Evolutionary conservation across 192 early-diverging fungal genomes (phyloP).

Genomic region (Coemansia sp.): DNA sequence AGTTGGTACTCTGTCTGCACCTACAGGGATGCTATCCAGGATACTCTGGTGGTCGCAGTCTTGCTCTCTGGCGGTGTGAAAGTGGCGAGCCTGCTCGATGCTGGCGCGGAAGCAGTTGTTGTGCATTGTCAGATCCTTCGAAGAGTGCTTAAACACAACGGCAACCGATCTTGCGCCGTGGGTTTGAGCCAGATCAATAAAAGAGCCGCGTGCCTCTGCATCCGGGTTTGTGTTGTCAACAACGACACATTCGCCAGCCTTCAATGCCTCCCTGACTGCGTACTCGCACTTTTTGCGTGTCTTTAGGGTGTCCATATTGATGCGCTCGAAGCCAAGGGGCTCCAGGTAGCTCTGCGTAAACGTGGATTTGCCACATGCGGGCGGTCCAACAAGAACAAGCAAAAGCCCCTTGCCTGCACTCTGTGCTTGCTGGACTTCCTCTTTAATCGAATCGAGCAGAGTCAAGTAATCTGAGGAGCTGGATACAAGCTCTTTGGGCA

Average conservation of each 20-base stretch:
- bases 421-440: conserved; percentile 22
- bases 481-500: neutral
- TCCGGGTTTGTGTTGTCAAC: conserved; percentile 86
- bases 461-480: neutral
- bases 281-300: conserved; percentile 73
- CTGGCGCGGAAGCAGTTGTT: conserved; percentile 75
- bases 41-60: neutral
- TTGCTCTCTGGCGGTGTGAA: neutral
- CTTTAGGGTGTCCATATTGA: conserved; percentile 86
- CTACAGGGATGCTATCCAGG: conserved; percentile 7
- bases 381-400: conserved; percentile 77
- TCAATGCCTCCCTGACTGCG: conserved; percentile 56
- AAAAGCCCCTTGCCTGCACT: conserved; percentile 49
- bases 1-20: conserved; percentile 26
- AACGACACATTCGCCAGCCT: conserved; percentile 60
- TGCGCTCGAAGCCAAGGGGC: conserved; percentile 64
- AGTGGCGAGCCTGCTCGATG: conserved; percentile 31
- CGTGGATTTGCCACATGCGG: conserved; percentile 81
- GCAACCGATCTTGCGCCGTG: conserved; percentile 19
- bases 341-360: conserved; percentile 67
- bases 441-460: conserved; percentile 27
- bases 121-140: conserved; percentile 71
- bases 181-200: conserved; percentile 63
- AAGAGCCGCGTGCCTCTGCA: conserved; percentile 58
- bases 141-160: conserved; percentile 60